Evolutionary conservation across 1,139 yeast genomes (phyloP).

Genomic region (Yamadazyma trypodendri): DNA sequence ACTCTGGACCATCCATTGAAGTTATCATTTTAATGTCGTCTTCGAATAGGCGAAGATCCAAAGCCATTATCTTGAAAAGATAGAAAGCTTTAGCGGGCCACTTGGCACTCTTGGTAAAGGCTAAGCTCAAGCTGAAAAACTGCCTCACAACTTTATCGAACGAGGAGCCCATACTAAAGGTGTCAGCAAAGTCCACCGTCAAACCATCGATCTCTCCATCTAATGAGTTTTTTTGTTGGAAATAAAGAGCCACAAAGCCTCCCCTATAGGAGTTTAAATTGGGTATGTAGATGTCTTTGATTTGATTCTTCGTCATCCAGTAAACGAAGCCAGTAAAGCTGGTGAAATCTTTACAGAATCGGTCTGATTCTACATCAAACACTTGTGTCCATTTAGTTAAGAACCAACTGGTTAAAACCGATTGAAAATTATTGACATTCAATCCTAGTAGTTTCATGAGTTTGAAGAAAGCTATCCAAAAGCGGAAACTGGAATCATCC

Average conservation of each 20-base stretch:
- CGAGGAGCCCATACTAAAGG: constrained; percentile 3
- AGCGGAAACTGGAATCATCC: constrained; percentile 45
- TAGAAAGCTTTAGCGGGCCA: not conserved
- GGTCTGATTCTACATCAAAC: constrained; percentile 13
- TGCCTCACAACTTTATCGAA: constrained; percentile 5
- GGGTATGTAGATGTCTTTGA: not conserved
- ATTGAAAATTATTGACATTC: constrained; percentile 13
- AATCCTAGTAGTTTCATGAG: constrained; percentile 23
- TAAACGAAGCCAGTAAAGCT: constrained; percentile 26
- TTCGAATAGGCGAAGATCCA: not conserved
- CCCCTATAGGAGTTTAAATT: constrained; percentile 7
- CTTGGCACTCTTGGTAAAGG: not conserved
- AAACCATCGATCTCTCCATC: no score
- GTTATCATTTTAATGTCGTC: not conserved
- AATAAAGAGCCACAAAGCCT: not conserved
- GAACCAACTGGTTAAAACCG: constrained; percentile 48
- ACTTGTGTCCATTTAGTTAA: constrained; percentile 15
- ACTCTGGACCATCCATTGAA: not conserved
- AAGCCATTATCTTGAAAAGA: constrained; percentile 3
- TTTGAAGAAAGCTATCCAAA: constrained; percentile 52
- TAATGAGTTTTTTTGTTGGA: not conserved
- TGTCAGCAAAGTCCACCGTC: constrained; percentile 1
- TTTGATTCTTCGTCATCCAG: constrained; percentile 37
- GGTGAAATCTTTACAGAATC: constrained; percentile 8
- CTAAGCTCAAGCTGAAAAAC: constrained; percentile 3